Conservation (phyloP, 139 green algal genomes). For the Chlorella sp. region DNA sequence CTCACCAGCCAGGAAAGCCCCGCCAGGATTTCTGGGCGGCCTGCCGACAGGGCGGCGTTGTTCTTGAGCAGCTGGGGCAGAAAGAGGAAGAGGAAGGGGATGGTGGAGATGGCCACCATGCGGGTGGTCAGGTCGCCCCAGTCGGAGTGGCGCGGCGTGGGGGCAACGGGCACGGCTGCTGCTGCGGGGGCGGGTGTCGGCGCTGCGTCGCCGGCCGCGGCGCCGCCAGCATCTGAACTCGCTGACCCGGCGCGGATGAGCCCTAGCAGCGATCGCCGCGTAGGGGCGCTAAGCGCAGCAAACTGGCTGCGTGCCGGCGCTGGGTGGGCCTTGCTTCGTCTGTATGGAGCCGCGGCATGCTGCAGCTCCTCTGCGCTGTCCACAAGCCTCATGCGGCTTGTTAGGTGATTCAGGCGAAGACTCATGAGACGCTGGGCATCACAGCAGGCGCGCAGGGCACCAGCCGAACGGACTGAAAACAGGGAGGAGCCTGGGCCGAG, state of each 20-base stretch:
- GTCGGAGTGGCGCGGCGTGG: neutral
- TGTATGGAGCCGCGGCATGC: neutral
- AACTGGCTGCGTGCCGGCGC: neutral
- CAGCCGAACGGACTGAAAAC: neutral
- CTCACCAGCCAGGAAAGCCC: constrained; percentile 56
- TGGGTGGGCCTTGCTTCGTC: neutral
- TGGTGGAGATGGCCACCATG: constrained; percentile 55
- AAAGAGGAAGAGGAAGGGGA: constrained; percentile 73
- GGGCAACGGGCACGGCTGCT: neutral
- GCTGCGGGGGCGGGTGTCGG: neutral
- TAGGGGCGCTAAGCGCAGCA: neutral
- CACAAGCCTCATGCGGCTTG: neutral
- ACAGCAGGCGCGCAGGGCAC: neutral
- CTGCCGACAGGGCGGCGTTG: constrained; percentile 55
- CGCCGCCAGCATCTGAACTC: neutral
- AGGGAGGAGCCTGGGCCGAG: too few species aligned
- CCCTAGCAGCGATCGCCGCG: neutral
- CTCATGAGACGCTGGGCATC: too few species aligned
- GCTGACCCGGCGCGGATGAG: neutral
- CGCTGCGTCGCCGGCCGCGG: neutral
- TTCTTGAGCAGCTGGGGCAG: constrained; percentile 86
- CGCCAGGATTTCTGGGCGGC: constrained; percentile 59
- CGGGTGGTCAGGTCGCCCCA: constrained; percentile 23
- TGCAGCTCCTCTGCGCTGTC: constrained; percentile 1
- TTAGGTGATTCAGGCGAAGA: too few species aligned